These are phyloP conservation scores for Fusarium nisikadoi DNA, from an alignment of 2,329 filamentous ascomycete species.

Conservation along the genomic window DNA sequence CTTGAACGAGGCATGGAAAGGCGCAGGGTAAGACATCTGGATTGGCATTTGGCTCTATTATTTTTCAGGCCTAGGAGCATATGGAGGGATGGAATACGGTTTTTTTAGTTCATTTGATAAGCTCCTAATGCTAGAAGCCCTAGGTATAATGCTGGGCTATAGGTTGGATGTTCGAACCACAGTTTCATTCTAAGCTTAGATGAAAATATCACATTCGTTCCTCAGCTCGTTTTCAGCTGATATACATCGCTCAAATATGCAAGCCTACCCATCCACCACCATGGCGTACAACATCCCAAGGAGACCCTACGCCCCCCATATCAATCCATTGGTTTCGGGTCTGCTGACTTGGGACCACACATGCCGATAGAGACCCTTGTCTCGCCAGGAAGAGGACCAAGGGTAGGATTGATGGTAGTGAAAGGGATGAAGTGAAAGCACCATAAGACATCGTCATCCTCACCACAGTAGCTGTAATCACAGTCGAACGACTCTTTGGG, in stretches of 20 bases:
- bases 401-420: slow-evolving; percentile 48
- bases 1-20: slow-evolving; percentile 7
- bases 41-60: slow-evolving; percentile 19
- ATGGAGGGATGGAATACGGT: slow-evolving; percentile 4
- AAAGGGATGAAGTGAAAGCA: slow-evolving; percentile 55
- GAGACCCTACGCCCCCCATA: not conserved
- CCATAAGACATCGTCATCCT: slow-evolving; percentile 47
- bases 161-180: slow-evolving; percentile 6
- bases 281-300: not conserved
- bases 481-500: slow-evolving; percentile 42
- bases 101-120: not conserved
- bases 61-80: slow-evolving; percentile 12
- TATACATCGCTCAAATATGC: not conserved
- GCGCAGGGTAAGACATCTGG: slow-evolving; percentile 13
- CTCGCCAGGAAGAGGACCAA: slow-evolving; percentile 52
- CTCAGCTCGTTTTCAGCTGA: not conserved
- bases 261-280: not conserved
- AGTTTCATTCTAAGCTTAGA: slow-evolving; percentile 9
- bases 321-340: not conserved
- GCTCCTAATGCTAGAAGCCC: not conserved
- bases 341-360: slow-evolving; percentile 38
- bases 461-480: slow-evolving; percentile 52
- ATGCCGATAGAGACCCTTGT: slow-evolving; percentile 47
- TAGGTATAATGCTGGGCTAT: slow-evolving; percentile 8
- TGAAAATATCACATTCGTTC: slow-evolving; percentile 21